Conservation (phyloP, 441 rosid species). For the Erodium trifolium region DNA sequence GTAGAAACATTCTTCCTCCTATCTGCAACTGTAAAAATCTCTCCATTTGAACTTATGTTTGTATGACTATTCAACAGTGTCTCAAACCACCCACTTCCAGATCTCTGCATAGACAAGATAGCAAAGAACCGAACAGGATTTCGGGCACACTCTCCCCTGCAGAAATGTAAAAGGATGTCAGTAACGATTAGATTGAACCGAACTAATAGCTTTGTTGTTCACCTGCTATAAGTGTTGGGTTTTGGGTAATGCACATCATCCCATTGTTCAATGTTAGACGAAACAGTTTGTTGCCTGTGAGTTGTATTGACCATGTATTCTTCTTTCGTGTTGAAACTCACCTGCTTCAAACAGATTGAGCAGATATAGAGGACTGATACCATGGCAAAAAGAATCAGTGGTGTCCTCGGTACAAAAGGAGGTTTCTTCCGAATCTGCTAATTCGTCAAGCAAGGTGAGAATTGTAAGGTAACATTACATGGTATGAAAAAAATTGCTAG, state of each 20-base stretch:
- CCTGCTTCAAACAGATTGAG: slow-evolving; percentile 38
- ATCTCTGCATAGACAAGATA: slow-evolving; percentile 53
- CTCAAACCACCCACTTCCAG: slow-evolving; percentile 64
- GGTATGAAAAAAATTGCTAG: neutral
- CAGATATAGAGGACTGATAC: slow-evolving; percentile 40
- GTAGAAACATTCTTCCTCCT: slow-evolving; percentile 39
- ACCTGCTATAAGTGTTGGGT: slow-evolving; percentile 45
- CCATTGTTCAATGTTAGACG: slow-evolving; percentile 15
- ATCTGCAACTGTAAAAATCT: slow-evolving; percentile 33
- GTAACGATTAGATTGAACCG: neutral
- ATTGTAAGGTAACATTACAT: neutral
- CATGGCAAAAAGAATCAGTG: slow-evolving; percentile 33
- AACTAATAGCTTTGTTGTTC: neutral
- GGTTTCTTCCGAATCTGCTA: slow-evolving; percentile 36
- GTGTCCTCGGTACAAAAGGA: slow-evolving; percentile 25
- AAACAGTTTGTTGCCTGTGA: slow-evolving; percentile 14
- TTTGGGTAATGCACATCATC: slow-evolving; percentile 35
- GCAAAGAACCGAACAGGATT: slow-evolving; percentile 48
- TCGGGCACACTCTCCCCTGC: slow-evolving; percentile 36
- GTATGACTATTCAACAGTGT: slow-evolving; percentile 47
- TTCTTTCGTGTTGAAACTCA: slow-evolving; percentile 13
- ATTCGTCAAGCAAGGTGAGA: neutral
- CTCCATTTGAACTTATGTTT: slow-evolving; percentile 54
- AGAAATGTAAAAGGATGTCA: neutral
- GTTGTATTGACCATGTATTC: slow-evolving; percentile 13